Base-by-base conservation (phyloP, 208 protist genomes). In the Leishmania aethiopica region DNA sequence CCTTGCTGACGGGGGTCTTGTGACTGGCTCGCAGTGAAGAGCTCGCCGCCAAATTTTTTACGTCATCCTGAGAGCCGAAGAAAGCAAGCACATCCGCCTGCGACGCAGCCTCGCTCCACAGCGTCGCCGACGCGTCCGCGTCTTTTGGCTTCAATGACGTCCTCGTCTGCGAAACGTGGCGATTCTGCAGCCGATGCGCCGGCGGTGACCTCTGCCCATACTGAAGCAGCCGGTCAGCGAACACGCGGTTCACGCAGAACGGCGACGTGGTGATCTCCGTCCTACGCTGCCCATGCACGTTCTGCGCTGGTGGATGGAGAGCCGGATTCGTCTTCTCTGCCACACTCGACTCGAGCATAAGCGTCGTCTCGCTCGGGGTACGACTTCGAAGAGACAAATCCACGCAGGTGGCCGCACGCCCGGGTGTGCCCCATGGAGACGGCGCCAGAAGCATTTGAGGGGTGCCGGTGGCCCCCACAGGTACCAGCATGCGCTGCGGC, bases 21-120 rank as follows among this genome's bases (percentile, higher is more conserved):
- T 49, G 28, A 64, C 15, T 40, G 60, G 3, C 5, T 40, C 64
- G 73, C 45, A 67, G 42, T 64, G 57, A 62, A 4, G n/a, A n/a
- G 76, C 60, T 57, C 35, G 49, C 19, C 28, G 25, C 64, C 49
- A 25, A 73, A 15, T 75, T 64, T 25, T 11, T 25, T 47, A 45
- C 22, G 13, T 42, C 67, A 70, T 66, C 78, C 32, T 77, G 73
- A 45, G 37, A 40, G 55, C 77, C 78, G n/a, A 81, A 85, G 67
- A 82, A 86, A n/a, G 83, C 83, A 47, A 78, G 62, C 53, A 82
- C 78, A 40, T 86, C 78, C 35, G 51, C 78, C 51, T 86, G 60
- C 42, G 66, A 59, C 13, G 78, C 77, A 17, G 83, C 83, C 25
- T 82, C 66, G 4, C 71, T 49, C 83, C 83, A 86, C 40, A 77